A percentile compares a stretch with the other conserved stretches of the same genome.
Conservation (phyloP, 2,329 filamentous ascomycete species). For the Amesomyces nigricolor region DNA sequence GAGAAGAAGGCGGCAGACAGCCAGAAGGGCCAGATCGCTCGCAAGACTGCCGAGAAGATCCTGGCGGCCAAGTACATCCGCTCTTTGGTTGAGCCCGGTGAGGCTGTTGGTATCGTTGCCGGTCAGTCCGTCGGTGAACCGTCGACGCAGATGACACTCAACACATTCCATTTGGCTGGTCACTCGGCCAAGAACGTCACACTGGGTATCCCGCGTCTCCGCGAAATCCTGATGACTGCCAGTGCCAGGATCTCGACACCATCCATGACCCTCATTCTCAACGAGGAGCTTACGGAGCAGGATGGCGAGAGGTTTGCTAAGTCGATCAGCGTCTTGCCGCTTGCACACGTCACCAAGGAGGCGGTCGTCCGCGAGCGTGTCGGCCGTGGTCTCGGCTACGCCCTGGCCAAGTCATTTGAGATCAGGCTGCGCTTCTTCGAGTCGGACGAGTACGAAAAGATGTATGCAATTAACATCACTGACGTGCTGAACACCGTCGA, state of each 20-base stretch:
- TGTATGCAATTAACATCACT: conserved; percentile 73
- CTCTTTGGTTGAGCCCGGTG: conserved; percentile 87
- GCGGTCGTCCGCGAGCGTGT: conserved; percentile 75
- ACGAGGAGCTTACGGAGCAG: conserved; percentile 61
- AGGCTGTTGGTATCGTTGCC: conserved; percentile 94
- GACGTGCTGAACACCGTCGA: conserved; percentile 81
- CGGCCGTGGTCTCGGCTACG: conserved; percentile 61
- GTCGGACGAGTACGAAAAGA: conserved; percentile 71
- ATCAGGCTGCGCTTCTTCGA: conserved; percentile 81
- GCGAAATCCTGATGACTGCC: conserved; percentile 98
- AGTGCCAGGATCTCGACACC: conserved; percentile 85
- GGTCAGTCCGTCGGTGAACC: conserved; percentile 96
- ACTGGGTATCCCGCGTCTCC: conserved; percentile 89
- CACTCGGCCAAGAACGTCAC: conserved; percentile 99
- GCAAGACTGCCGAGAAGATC: conserved; percentile 75
- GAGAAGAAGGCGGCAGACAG: conserved; percentile 40
- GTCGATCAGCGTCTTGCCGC: conserved; percentile 77
- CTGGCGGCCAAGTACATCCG: conserved; percentile 90
- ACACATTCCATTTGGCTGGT: conserved; percentile 98
- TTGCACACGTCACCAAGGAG: conserved; percentile 78
- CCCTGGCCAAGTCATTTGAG: conserved; percentile 77
- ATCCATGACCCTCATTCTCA: conserved; percentile 77
- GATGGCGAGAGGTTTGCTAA: conserved; percentile 81
- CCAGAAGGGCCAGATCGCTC: conserved; percentile 42
- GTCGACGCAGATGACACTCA: conserved; percentile 97